Evolutionary conservation across 768 basidiomycete genomes (phyloP), one percentile per base, ranked within the genome.

Genomic region (Scleroderma bovista): DNA sequence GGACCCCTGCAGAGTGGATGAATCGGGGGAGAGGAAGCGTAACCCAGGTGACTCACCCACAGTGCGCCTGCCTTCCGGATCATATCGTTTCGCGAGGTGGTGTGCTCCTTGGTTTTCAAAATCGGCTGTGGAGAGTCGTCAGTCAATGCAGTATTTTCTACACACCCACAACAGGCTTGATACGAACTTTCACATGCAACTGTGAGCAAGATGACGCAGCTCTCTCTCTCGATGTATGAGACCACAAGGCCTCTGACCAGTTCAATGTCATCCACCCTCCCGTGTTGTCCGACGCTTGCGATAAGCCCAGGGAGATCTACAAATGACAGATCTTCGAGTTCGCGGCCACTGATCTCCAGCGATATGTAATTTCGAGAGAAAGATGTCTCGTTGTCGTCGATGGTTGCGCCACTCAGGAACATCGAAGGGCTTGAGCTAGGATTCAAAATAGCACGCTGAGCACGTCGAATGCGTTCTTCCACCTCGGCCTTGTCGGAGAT

Each of bases 91-190:
- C 2, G 80, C 80, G 3, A 81, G 69, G 1, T 67, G 64, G 11
- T 74, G 66, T 0, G 81, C 80, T 47, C 74, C 75, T 57, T 80
- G 80, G 54, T 80, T 83, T 54, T 81, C 75, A 44, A 79, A 75
- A 50, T 83, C 81, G 46, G 79, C 81, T 81, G 16, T 8, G 12
- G 32, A 20, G 37, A 33, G 23, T 34, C n/a, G 12, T 26, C 12
- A 43, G 40, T 23, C 13, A 23, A 31, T 16, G 19, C 19, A 33
- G 12, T 20, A 17, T 34, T n/a, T n/a, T n/a, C n/a, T n/a, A 40
- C 5, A n/a, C 40, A 19, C 7, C 57, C 62, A 19, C 40, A 78
- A 5, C 13, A n/a, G 12, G 34, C 77, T 13, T n/a, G 20, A 33
- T 11, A 45, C 44, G 1, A n/a, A 45, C 78, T 51, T 72, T 75